These are phyloP conservation scores for Chlamydomonas eustigma DNA, from an alignment of 139 green algal genomes.

Conservation along the genomic window DNA sequence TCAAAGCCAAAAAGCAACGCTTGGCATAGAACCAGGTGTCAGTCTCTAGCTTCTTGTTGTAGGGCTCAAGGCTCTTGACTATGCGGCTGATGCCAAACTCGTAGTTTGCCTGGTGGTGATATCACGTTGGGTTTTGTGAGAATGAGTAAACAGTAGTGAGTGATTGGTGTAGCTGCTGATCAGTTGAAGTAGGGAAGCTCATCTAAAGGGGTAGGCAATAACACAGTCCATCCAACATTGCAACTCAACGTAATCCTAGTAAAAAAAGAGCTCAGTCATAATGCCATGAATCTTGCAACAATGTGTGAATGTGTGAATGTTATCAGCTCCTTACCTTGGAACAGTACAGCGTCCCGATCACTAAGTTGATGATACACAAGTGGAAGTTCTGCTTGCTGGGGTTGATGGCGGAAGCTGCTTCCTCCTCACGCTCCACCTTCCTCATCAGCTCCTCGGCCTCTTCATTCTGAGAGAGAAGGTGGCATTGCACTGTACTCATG, in stretches of 20 bases:
- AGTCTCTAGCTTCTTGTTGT: slow-evolving; percentile 74
- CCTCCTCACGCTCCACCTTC: slow-evolving; percentile 77
- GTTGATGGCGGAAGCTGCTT: slow-evolving; percentile 24
- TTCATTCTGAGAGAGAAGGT: slow-evolving; percentile 59
- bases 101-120: slow-evolving; percentile 59
- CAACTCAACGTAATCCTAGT: no score
- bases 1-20: slow-evolving; percentile 75
- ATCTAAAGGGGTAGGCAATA: no score
- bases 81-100: slow-evolving; percentile 87
- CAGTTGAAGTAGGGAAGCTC: no score
- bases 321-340: slow-evolving; percentile 46
- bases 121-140: no score
- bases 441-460: slow-evolving; percentile 88
- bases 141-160: no score
- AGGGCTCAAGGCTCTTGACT: slow-evolving; percentile 82
- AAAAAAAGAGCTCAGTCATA: no score
- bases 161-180: no score
- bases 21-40: slow-evolving; percentile 74
- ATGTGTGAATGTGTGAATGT: slow-evolving; percentile 41
- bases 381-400: slow-evolving; percentile 68
- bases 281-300: slow-evolving; percentile 60
- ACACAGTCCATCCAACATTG: no score
- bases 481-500: background rate
- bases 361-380: slow-evolving; percentile 89
- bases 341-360: slow-evolving; percentile 92